Percentiles rank a stretch among this genome's conserved stretches.
Evolutionary conservation across 306 rosid species (phyloP).

Genomic region (Biancaea sappan): DNA sequence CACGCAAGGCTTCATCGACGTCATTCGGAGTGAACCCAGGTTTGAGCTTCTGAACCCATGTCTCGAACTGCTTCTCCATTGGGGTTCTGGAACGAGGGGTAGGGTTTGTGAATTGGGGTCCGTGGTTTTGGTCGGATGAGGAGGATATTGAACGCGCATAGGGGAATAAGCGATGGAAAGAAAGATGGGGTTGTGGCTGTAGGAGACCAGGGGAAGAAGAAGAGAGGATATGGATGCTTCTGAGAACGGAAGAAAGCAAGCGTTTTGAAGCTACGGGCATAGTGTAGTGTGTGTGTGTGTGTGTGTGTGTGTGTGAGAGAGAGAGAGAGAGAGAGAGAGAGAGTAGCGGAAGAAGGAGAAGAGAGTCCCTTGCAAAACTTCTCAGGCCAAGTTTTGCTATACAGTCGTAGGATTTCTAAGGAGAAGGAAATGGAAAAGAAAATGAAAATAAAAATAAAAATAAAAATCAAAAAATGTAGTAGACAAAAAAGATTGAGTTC

Average conservation of each 20-base stretch:
- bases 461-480: too few species aligned
- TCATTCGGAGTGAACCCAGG: constrained; percentile 80
- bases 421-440: too few species aligned
- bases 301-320: too few species aligned
- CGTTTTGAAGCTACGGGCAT: constrained; percentile 40
- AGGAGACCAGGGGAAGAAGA: constrained; percentile 22
- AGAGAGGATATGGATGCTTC: constrained; percentile 21
- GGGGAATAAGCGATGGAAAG: neutral
- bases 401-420: too few species aligned
- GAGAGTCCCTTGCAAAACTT: too few species aligned
- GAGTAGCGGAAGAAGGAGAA: too few species aligned
- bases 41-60: constrained; percentile 81
- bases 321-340: too few species aligned
- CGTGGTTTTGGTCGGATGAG: constrained; percentile 2
- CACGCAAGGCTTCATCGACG: constrained; percentile 58
- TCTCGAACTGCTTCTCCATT: constrained; percentile 70
- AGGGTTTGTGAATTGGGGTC: constrained; percentile 17
- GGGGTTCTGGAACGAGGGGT: constrained; percentile 64
- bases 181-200: neutral
- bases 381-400: too few species aligned
- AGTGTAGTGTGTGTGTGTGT: too few species aligned
- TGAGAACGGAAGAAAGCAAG: constrained; percentile 32
- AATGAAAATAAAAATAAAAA: too few species aligned
- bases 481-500: too few species aligned
- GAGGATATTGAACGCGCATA: constrained; percentile 34